These are phyloP conservation scores for Calendula officinalis DNA, from an alignment of 129 eudicot species.

Conservation along the genomic window DNA sequence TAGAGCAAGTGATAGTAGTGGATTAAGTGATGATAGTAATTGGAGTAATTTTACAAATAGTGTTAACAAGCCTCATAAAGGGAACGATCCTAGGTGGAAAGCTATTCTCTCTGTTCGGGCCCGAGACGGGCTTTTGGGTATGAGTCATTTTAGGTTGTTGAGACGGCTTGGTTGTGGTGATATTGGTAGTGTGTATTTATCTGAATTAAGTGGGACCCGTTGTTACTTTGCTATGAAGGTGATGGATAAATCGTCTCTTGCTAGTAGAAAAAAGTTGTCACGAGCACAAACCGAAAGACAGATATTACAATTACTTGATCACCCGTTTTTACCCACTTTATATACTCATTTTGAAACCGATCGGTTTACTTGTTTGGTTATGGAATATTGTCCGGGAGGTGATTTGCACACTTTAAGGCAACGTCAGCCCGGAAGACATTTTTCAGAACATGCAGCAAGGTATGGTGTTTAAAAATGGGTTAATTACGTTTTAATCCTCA, in stretches of 20 bases:
- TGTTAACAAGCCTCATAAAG: slow-evolving; percentile 84
- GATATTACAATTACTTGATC: slow-evolving; percentile 81
- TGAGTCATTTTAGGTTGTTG: slow-evolving; percentile 77
- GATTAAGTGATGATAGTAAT: slow-evolving; percentile 78
- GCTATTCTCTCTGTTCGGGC: slow-evolving; percentile 68
- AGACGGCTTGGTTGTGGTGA: slow-evolving; percentile 79
- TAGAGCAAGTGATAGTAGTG: slow-evolving; percentile 90
- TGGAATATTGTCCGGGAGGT: slow-evolving; percentile 92
- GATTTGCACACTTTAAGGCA: slow-evolving; percentile 82
- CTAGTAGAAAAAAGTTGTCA: slow-evolving; percentile 66
- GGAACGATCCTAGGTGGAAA: slow-evolving; percentile 91
- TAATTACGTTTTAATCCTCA: neutral
- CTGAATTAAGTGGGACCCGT: slow-evolving; percentile 71
- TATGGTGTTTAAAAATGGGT: slow-evolving; percentile 26
- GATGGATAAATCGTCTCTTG: slow-evolving; percentile 80
- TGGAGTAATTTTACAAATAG: slow-evolving; percentile 83
- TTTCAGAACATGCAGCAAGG: slow-evolving; percentile 88
- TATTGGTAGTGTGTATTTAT: slow-evolving; percentile 78
- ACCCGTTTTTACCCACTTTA: slow-evolving; percentile 83
- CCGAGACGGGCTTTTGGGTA: slow-evolving; percentile 72
- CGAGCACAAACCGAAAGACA: slow-evolving; percentile 79
- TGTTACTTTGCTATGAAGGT: slow-evolving; percentile 92
- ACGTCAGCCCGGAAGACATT: slow-evolving; percentile 84
- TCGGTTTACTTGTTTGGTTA: slow-evolving; percentile 75
- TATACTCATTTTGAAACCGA: slow-evolving; percentile 87